Conservation (phyloP, 1,139 yeast species). For the Magnusiomyces suaveolens region DNA sequence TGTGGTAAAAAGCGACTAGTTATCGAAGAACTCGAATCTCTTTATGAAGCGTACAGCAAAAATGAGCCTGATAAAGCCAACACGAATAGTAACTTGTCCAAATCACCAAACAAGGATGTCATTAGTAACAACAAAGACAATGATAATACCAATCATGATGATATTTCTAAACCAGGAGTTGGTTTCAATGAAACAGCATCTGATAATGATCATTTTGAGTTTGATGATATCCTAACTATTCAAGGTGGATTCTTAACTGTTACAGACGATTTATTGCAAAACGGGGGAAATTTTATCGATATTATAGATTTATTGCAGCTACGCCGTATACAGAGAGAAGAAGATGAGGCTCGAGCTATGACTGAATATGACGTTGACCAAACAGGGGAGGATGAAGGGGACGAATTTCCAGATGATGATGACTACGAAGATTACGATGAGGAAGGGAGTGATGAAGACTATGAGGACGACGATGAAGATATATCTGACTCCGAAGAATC, state of each 20-base stretch:
- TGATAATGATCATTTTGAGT: conserved; percentile 26
- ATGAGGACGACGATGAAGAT: conserved; percentile 16
- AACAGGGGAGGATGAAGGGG: conserved; percentile 32
- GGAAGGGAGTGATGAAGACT: conserved; percentile 20
- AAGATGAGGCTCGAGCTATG: conserved; percentile 30
- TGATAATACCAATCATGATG: conserved; percentile 8
- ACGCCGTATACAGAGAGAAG: conserved; percentile 45
- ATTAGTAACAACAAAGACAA: conserved; percentile 1
- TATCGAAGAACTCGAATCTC: conserved; percentile 65
- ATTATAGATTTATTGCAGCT: conserved; percentile 69
- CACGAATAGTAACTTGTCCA: background rate
- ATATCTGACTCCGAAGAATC: conserved; percentile 50
- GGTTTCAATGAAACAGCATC: background rate
- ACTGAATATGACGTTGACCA: conserved; percentile 33
- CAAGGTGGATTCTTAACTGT: conserved; percentile 46
- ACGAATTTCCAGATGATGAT: conserved; percentile 22
- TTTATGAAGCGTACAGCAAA: conserved; percentile 49
- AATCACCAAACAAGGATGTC: background rate
- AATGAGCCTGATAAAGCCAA: conserved; percentile 1
- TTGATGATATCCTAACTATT: conserved; percentile 31
- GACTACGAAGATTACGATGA: conserved; percentile 20
- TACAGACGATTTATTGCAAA: conserved; percentile 67
- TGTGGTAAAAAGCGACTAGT: conserved; percentile 72
- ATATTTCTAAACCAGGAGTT: background rate
- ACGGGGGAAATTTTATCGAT: conserved; percentile 63